Base-by-base conservation (phyloP, 192 early-diverging fungal genomes). In the Coemansia sp. region DNA sequence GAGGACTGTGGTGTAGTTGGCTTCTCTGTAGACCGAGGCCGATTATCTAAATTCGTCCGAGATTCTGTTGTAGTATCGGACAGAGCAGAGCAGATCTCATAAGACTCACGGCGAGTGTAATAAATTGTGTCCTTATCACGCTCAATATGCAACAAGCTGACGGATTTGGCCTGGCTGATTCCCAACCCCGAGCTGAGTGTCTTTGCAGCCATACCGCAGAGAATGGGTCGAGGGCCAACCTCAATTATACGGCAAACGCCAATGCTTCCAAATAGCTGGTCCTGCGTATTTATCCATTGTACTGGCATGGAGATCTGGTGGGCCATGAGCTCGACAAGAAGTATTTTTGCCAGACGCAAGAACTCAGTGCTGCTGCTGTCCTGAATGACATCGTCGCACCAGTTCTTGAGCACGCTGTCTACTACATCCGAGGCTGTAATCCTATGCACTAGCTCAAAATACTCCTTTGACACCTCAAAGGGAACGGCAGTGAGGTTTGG, bases 231-330 rank as follows among this genome's bases (percentile, higher is more conserved):
- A 7, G 90, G 88, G 37, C 94, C 94, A 25, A 95, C 76, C 64
- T 97, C 94, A 24, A 97, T 85, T 37, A 95, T 38, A 19, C 93
- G 87, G 53, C 85, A 80, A 34, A 97, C 84, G 28, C 83, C 67
- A 54, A 81, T 86, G 39, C 83, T 67, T 59, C 79, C 77, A 78
- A 94, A 86, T 39, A 97, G 71, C 40, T 79, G 67, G 55, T 92
- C 89, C 71, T 94, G 93, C 19, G 95, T 93, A 53, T 90, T 85
- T 50, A 93, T 95, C 95, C 93, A 97, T 60, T 92, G 84, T 15
- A 95, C 93, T 22, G 95, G 87, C 26, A 81, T 86, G 13, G 93
- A 93, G 63, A 97, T 87, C 74, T 97, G 95, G 67, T 94, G 91
- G 8, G 93, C 88, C 14, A 97, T 65, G 41, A 95, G 67, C 71